Conservation (phyloP, 345 rosid species). For the Pelargonium nanum region DNA sequence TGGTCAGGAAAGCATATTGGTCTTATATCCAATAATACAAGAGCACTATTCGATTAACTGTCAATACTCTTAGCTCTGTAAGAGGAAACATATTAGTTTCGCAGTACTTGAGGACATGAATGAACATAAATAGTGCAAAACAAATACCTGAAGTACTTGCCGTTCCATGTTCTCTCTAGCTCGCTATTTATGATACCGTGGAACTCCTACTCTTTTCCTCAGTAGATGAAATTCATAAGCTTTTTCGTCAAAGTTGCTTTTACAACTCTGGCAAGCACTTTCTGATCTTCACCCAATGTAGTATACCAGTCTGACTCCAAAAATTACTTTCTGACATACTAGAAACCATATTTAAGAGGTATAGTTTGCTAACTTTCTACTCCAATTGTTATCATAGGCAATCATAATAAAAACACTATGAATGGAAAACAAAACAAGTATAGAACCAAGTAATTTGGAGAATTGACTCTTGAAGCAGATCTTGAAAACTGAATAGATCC, state of each 20-base stretch:
- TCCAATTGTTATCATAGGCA: conserved; percentile 11
- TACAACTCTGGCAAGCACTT: background rate
- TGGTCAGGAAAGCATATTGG: too few species aligned
- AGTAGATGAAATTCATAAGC: too few species aligned
- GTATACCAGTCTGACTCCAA: background rate
- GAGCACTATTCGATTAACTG: too few species aligned
- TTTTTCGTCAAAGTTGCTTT: background rate
- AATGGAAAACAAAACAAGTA: conserved; percentile 31
- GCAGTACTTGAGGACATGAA: background rate
- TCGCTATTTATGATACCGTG: background rate
- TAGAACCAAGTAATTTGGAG: conserved; percentile 23
- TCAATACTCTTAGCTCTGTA: too few species aligned
- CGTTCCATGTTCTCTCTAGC: background rate
- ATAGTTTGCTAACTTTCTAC: conserved; percentile 11
- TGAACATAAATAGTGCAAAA: background rate
- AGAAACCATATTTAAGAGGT: too few species aligned
- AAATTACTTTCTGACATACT: background rate
- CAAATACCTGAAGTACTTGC: background rate
- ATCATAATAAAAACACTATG: conserved; percentile 27
- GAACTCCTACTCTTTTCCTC: background rate
- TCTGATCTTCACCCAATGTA: background rate
- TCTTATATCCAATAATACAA: too few species aligned
- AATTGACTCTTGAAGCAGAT: conserved; percentile 36
- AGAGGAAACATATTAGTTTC: too few species aligned
- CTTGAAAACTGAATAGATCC: conserved; percentile 80